These are phyloP conservation scores for Aureobasidium sp. DNA, from an alignment of 2,329 filamentous ascomycete species.

Conservation along the genomic window DNA sequence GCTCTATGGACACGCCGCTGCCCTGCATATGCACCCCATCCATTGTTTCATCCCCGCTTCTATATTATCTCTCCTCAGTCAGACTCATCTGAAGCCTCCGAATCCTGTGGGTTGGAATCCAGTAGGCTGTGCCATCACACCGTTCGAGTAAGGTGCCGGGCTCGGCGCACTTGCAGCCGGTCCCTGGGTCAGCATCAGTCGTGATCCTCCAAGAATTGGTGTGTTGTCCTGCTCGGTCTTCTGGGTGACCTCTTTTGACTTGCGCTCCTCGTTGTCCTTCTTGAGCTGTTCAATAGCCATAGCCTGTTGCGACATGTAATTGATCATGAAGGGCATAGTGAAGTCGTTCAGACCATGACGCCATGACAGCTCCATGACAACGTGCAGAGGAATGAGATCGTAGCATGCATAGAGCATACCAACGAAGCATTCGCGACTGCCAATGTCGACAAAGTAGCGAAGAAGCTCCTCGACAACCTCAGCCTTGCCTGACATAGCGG, in stretches of 20 bases:
- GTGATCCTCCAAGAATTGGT: conserved; percentile 79
- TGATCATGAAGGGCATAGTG: conserved; percentile 99
- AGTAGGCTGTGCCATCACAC: conserved; percentile 81
- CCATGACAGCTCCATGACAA: conserved; percentile 95
- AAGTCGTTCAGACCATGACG: conserved; percentile 90
- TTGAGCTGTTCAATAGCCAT: conserved; percentile 76
- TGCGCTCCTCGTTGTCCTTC: conserved; percentile 93
- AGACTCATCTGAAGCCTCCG: conserved; percentile 20
- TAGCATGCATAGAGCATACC: conserved; percentile 99
- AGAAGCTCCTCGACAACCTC: conserved; percentile 94
- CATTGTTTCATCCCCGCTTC: conserved; percentile 2
- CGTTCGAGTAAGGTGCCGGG: conserved; percentile 70
- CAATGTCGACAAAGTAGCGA: conserved; percentile 98
- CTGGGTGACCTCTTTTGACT: conserved; percentile 60
- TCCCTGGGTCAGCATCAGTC: conserved; percentile 93
- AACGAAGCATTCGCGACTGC: conserved; percentile 98
- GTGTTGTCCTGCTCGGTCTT: conserved; percentile 89
- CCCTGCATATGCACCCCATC: conserved; percentile 8
- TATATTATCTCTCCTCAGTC: neutral
- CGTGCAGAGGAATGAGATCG: conserved; percentile 86
- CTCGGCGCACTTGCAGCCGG: conserved; percentile 52
- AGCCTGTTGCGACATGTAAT: conserved; percentile 86
- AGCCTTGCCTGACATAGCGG: conserved; percentile 80
- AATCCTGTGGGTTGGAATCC: conserved; percentile 31
- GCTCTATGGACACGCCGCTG: neutral